A percentile compares a stretch with the other conserved stretches of the same genome.
Evolutionary conservation across 2,329 filamentous ascomycete genomes (phyloP).

Genomic region (Cadophora luteo-olivacea): DNA sequence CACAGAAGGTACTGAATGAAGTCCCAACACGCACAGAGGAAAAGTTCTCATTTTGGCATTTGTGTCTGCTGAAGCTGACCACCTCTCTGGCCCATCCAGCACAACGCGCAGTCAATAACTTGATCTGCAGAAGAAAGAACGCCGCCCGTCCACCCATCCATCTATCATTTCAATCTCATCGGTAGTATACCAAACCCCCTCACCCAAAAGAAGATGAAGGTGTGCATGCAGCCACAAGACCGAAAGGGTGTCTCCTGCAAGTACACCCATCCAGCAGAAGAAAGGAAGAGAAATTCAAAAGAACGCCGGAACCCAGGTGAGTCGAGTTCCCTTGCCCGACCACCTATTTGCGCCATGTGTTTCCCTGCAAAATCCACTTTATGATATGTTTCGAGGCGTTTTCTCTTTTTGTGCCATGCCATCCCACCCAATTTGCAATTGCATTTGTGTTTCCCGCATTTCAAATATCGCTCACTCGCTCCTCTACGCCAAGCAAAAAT

Average conservation of each 20-base stretch:
- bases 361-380: constrained; percentile 22
- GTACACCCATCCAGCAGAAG: background rate
- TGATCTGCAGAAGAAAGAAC: background rate
- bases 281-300: background rate
- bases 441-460: constrained; percentile 6
- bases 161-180: constrained; percentile 2
- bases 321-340: background rate
- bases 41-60: constrained; percentile 3
- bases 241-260: background rate
- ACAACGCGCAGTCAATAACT: background rate
- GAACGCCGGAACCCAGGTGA: constrained; percentile 3
- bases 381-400: constrained; percentile 16
- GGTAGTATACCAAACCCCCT: background rate
- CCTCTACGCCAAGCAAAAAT: constrained; percentile 23
- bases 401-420: constrained; percentile 17
- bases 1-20: background rate
- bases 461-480: constrained; percentile 13
- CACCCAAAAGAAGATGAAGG: background rate
- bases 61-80: background rate
- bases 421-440: constrained; percentile 7
- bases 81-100: background rate
- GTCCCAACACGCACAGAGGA: background rate
- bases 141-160: constrained; percentile 2
- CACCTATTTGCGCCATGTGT: constrained; percentile 18
- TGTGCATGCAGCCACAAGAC: background rate